Base-by-base conservation (phyloP, 345 rosid genomes). In the Microcos paniculata region DNA sequence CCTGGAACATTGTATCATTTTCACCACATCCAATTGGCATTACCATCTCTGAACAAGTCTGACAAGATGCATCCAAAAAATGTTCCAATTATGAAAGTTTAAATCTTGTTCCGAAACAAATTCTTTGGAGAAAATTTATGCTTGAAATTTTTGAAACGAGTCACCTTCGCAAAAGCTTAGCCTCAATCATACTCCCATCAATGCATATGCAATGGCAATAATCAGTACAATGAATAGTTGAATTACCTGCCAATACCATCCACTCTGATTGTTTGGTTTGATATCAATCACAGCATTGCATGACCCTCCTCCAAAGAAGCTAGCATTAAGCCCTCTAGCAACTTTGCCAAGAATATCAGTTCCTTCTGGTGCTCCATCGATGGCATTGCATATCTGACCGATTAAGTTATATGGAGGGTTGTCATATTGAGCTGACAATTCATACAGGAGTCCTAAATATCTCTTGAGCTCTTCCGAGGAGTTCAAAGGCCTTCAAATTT, bases 21-120 rank as follows among this genome's bases (percentile, higher is more conserved):
- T 66, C 69, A 6, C 74, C 81, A 70, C 57, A 77, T 2, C 94
- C 97, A 10, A 86, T 76, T 0, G 94, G 89, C 73, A 87, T 72
- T 73, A 90, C 92, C 38, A 92, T 65, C 83, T 90, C 94, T 57
- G 80, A 90, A 45, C 97, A 92, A 1, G 73, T 80, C 90, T 87
- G 87, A 35, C 40, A 7, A 71, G 76, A 62, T 43, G 42, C 4
- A 30, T 35, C 40, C 40, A 35, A 24, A 52, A 42, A 42, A 42
- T 42, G 9, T 4, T 40, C 8, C 45, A 42, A 52, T n/a, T 55
- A 23, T 23, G 59, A 23, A 55, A 55, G 59, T 55, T 52, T 52
- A 0, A 52, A 24, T 5, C 55, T 49, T 46, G 18, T 46, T 46
- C 16, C 55, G 16, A 18, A 49, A 49, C 52, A 48, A 48, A 14